Evolutionary conservation across 352 stramenopile species (phyloP), one percentile per base, ranked within the genome.

Genomic region (Phytopythium cucurbitacearum): DNA sequence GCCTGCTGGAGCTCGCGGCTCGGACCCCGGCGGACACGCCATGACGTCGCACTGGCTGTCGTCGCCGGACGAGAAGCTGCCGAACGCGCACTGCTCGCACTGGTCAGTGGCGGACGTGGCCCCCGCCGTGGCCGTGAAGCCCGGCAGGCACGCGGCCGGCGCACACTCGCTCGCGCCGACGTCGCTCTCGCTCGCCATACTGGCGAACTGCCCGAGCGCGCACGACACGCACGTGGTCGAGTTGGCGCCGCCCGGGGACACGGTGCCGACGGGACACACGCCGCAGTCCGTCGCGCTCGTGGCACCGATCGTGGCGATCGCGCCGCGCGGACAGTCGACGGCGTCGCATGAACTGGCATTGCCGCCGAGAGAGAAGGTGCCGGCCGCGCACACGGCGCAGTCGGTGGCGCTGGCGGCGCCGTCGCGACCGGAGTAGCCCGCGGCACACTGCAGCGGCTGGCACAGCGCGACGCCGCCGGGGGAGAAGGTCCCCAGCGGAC

Each of bases 301-400:
- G 3, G 71, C 66, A 5, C 62, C 64, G n/a, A 51, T 41, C 42
- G 57, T 68, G 35, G 68, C 53, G 13, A 78, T 62, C 15, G 50
- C 67, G 5, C 71, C 71, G 0, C 33, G 48, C 0, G 65, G 57
- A 51, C 71, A 81, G 7, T 42, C 34, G 16, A 68, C 32, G 8
- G 47, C 41, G 2, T 59, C 39, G 36, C 71, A 81, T 32, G 40
- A 53, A 4, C 39, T 65, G 40, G 50, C 62, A 13, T 56, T 60
- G 37, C 68, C 67, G 16, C 67, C 71, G 4, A 45, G 40, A 3
- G 71, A 81, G 60, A 56, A 81, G 7, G 68, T 72, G 13, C 68
- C 71, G 3, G 59, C 28, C 2, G 52, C 39, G 48, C 71, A 81
- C n/a, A 69, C 45, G 33, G 37, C 53, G 48, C 71, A 78, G 51